Evolutionary conservation across 1,284 basidiomycete genomes (phyloP), one percentile per base, ranked within the genome.

Genomic region (Irpex sp.): DNA sequence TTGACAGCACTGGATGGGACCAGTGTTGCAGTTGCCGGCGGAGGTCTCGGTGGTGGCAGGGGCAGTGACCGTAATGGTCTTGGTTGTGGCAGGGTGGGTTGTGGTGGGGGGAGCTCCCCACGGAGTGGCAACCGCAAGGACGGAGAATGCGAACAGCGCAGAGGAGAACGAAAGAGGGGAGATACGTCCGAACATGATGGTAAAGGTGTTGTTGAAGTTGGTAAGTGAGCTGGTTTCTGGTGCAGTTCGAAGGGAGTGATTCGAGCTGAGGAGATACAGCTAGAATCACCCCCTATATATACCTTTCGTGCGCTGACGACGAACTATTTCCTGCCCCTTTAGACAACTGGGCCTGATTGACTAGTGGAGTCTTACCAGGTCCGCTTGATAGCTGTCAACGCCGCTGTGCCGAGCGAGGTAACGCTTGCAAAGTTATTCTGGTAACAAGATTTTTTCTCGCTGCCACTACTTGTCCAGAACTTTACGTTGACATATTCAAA

Each of bases 1-100:
- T 60, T 74, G 63, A 70, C 75, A 76, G 70, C 75, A 76, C 68
- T 74, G 72, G 36, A 72, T 49, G 53, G 64, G 39, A 21, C 71
- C 71, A 15, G 69, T 69, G 64, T 64, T 66, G 69, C 73, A 75
- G 55, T 63, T 46, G 61, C 69, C 60, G n/a, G 57, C 61, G 13
- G 68, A 54, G 54, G 35, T 33, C 46, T 55, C 46, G 11, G 61
- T 21, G 37, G 67, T 61, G 46, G 59, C 60, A 26, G 71, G 63
- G 3, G 60, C 58, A 36, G 65, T 64, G n/a, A 59, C 64, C 5
- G 68, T 68, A 49, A 67, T 56, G 11, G 70, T 71, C 21, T 15
- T 49, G 26, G 67, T 62, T 5, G 61, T 59, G 13, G 61, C 60
- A 15, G 65, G 21, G 9, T 54, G 53, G 31, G 61, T 47, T 15